Conservation (phyloP, 768 basidiomycete species). For the Leccinum truebloodii region DNA sequence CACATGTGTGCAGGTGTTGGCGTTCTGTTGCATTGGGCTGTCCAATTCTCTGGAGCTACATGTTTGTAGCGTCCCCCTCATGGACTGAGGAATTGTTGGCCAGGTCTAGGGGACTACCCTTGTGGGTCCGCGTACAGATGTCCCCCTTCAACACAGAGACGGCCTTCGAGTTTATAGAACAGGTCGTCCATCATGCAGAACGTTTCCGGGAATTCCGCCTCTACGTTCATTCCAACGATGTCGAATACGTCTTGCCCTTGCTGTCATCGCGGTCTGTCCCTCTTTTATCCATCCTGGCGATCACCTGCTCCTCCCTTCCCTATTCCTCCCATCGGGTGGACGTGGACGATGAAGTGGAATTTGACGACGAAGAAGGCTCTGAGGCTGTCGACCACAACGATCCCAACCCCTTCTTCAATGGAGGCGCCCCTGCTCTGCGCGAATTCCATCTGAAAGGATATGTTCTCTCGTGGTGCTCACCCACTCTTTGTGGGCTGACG, state of each 20-base stretch:
- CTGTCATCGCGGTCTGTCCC: background rate
- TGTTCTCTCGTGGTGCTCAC: background rate
- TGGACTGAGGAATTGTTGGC: no score
- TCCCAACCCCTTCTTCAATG: background rate
- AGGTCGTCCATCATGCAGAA: background rate
- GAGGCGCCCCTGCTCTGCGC: background rate
- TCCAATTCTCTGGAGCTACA: no score
- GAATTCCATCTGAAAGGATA: background rate
- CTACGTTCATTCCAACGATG: background rate
- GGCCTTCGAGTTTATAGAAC: background rate
- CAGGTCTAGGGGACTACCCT: background rate
- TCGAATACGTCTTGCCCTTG: background rate
- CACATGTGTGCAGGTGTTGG: no score
- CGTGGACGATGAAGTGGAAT: background rate
- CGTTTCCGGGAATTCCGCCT: background rate
- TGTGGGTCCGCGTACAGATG: background rate
- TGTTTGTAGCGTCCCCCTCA: no score
- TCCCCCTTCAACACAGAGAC: background rate
- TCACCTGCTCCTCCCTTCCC: background rate
- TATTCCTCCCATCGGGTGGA: background rate
- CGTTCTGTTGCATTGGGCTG: no score
- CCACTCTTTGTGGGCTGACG: slow-evolving; percentile 2
- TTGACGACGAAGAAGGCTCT: background rate
- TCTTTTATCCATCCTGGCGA: background rate
- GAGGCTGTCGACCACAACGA: background rate